phyloP scores from a whole-genome alignment of 2,329 filamentous ascomycete species.

The Fusarium hostae region DNA sequence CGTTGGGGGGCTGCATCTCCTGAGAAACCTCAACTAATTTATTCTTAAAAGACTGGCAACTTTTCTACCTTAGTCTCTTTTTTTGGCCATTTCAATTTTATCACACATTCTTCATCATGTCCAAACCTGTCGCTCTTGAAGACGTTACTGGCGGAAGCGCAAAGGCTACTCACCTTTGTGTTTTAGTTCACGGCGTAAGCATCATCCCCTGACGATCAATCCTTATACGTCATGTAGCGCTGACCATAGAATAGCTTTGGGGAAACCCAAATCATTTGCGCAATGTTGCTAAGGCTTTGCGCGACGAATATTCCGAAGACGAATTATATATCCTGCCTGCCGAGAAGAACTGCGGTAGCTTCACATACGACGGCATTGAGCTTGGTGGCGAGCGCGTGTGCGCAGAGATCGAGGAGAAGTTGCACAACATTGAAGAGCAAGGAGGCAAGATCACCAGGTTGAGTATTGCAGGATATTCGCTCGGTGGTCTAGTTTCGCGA shows the following conservation, averaged over 20 bases:
- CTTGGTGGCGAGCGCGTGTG: constrained; percentile 74
- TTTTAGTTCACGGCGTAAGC: constrained; percentile 80
- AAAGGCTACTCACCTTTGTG: constrained; percentile 76
- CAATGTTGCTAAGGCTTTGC: constrained; percentile 73
- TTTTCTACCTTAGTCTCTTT: neutral
- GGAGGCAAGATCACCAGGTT: constrained; percentile 83
- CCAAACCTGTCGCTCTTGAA: constrained; percentile 19
- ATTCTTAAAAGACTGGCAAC: constrained; percentile 3
- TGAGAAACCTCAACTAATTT: constrained; percentile 37
- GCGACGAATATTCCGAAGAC: constrained; percentile 69
- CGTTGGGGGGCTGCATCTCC: constrained; percentile 38
- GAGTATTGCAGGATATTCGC: constrained; percentile 88
- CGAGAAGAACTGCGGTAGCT: constrained; percentile 78
- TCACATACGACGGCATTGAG: constrained; percentile 77
- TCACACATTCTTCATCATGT: constrained; percentile 39
- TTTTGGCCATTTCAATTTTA: neutral
- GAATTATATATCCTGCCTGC: constrained; percentile 76
- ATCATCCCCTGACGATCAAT: constrained; percentile 29
- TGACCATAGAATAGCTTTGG: constrained; percentile 69
- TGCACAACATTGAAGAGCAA: constrained; percentile 64
- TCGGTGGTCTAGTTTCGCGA: constrained; percentile 86
- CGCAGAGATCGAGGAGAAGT: constrained; percentile 72
- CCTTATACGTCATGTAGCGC: constrained; percentile 31
- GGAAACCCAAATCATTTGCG: constrained; percentile 80
- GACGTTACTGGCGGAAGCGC: constrained; percentile 61